Base-by-base conservation (phyloP, 176 grass and related monocot species). In the Ananas comosus region DNA sequence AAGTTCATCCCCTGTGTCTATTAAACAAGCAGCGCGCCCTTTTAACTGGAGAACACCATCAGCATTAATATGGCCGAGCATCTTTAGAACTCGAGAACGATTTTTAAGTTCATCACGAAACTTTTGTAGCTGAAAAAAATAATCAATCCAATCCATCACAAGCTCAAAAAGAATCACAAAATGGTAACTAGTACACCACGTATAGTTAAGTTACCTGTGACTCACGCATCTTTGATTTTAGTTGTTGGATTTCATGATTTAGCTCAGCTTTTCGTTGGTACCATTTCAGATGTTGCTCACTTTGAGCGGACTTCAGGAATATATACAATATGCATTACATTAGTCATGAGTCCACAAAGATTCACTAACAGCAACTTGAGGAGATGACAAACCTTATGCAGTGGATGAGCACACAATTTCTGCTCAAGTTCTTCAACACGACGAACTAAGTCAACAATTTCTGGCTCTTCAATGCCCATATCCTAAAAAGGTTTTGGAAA, bases 11-110 rank as follows among this genome's bases (percentile, higher is more conserved):
- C 86, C 89, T 19, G 94, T 99, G 74, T 99, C 94, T 73, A 99
- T 99, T 69, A 99, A 90, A 83, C 94, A 99, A 24, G 94, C 89
- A 74, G 94, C 89, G 65, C 89, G 94, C 3, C 94, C 94, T 70
- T 99, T 99, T 50, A 99, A 75, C 64, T 99, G 89, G 69, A 99
- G 81, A 85, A 99, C 87, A 81, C 87, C 84, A 85, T 99, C 94
- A 63, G 81, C 74, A 61, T 99, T 87, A 81, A 99, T 90, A 76
- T 99, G 94, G 64, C 94, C 94, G 49, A 99, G 82, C 82, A 99
- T 93, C 84, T 99, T 99, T 71, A 99, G 76, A 78, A 93, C 94
- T 7, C 82, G 82, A 47, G 94, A 92, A 53, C 89, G 79, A 66
- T 99, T 99, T 78, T 80, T 99, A 54, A 99, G 82, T 74, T 99